Base-by-base conservation (phyloP, 345 rosid genomes). In the Sisymbrium altissimum region DNA sequence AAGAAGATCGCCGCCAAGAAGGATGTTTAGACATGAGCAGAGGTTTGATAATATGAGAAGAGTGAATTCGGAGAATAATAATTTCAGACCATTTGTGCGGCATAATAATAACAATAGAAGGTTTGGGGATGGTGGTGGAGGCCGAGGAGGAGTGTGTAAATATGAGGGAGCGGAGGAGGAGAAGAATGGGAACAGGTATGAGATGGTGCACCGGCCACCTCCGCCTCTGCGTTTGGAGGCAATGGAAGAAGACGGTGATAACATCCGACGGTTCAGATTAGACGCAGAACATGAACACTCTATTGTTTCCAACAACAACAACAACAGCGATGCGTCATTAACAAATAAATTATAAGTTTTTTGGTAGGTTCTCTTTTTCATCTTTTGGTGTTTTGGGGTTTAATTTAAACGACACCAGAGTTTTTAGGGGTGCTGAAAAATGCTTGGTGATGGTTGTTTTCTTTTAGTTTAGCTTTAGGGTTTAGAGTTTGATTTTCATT, bases 101-200 rank as follows among this genome's bases (percentile, higher is more conserved):
- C 66, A 13, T 13, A 41, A 43, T 43, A 43, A 58, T 30, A 55
- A 30, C 11, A 29, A 33, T 36, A 58, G 49, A 61, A 23, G 66
- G 25, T 61, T 39, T 61, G 66, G 39, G n/a, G 61, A 30, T 30
- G 40, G 40, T 55, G 61, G 61, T 55, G 60, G 60, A 55, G 30
- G 60, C 12, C 12, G 39, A 30, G 61, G 11, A 55, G 60, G 39
- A 55, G 60, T 13, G 12, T 55, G 21, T 55, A 55, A 15, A 55
- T 32, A 55, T 3, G 33, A 58, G 27, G 64, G 63, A 14, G 25
- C 9, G 7, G 60, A 54, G 10, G 62, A 59, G 30, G 43, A 61
- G 15, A 61, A 19, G 29, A 18, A 19, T 35, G 48, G 49, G 17
- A 61, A 61, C 49, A 61, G 4, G 66, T 61, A 4, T 61, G 66